Conservation (phyloP, 2,329 filamentous ascomycete species). For the Nothomitra cinnamomea region DNA sequence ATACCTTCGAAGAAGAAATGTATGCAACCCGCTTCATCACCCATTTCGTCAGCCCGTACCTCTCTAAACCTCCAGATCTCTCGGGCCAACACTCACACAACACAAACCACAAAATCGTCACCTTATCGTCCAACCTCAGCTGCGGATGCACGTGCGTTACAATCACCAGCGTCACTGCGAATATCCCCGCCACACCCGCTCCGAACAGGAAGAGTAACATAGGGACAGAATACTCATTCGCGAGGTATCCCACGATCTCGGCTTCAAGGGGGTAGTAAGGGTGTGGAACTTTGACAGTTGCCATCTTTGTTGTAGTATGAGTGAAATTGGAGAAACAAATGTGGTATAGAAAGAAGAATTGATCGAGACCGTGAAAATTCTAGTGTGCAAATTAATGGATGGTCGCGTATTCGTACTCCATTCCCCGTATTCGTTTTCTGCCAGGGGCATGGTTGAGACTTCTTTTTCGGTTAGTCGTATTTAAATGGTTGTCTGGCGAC, state of each 20-base stretch:
- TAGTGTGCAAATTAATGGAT: no score
- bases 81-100: conserved; percentile 37
- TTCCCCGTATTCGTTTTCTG: no score
- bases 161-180: conserved; percentile 37
- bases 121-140: conserved; percentile 36
- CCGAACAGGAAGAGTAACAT: conserved; percentile 44
- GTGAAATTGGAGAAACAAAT: not conserved
- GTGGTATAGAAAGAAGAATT: no score
- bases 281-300: conserved; percentile 24
- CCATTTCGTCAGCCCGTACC: not conserved
- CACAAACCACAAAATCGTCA: conserved; percentile 57
- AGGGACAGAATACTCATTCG: conserved; percentile 45
- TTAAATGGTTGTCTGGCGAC: no score
- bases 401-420: no score
- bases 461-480: no score
- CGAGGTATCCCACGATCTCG: conserved; percentile 43
- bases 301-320: not conserved
- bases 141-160: conserved; percentile 35
- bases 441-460: no score
- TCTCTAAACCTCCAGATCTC: not conserved
- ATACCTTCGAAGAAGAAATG: conserved; percentile 24
- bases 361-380: no score
- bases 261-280: conserved; percentile 56
- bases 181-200: conserved; percentile 36
- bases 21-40: conserved; percentile 5